phyloP scores from a whole-genome alignment of 2,329 filamentous ascomycete genomes.

The Aspergillus phoenicis region DNA sequence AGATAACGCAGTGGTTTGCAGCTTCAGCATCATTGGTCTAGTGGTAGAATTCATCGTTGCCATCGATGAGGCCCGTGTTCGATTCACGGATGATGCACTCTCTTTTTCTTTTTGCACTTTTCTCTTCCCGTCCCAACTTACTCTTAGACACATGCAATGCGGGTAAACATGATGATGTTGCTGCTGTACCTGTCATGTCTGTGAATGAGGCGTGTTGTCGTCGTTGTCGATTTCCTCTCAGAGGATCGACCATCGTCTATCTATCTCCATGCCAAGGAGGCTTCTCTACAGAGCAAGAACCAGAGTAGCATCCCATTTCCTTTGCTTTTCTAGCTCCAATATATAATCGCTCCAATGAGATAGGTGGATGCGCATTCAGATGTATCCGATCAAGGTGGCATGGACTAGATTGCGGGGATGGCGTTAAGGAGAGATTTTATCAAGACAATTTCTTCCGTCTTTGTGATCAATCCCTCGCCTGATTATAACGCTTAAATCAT shows the following conservation, averaged over 20 bases:
- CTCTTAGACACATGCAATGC: not conserved
- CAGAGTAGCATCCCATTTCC: not conserved
- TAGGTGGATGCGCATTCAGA: not conserved
- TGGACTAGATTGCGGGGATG: not conserved
- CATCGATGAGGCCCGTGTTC: constrained; percentile 52
- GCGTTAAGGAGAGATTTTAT: not conserved
- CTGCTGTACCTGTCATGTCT: no score
- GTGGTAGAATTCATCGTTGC: constrained; percentile 51
- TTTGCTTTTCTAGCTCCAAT: not conserved
- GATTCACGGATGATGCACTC: constrained; percentile 50
- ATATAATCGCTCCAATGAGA: not conserved
- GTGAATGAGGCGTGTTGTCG: not conserved
- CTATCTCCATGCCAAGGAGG: not conserved
- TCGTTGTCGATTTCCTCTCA: not conserved
- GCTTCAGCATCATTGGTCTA: constrained; percentile 46
- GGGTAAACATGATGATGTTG: no score
- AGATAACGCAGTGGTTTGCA: not conserved
- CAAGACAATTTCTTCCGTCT: not conserved
- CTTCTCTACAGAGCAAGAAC: not conserved
- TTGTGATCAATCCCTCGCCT: no score
- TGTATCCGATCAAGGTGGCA: not conserved
- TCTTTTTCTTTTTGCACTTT: not conserved
- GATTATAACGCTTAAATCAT: no score
- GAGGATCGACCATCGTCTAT: not conserved
- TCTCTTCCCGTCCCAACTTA: not conserved